A percentile compares a stretch with the other conserved stretches of the same genome.
Conservation (phyloP, 2,329 filamentous ascomycete genomes). For the Ceratocystis variospora region DNA sequence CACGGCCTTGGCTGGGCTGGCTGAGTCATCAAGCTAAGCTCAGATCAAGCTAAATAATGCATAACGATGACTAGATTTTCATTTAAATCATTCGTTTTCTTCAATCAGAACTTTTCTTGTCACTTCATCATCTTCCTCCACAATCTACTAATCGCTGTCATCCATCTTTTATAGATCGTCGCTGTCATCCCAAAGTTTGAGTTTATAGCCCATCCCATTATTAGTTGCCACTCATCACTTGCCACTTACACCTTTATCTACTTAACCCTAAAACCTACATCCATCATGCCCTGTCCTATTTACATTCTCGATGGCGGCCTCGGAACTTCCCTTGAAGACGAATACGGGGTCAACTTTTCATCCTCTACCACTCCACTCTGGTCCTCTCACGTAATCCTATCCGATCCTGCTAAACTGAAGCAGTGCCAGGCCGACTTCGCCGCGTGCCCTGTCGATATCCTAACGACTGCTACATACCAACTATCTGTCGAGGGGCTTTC, state of each 20-base stretch:
- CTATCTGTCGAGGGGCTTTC: conserved; percentile 43
- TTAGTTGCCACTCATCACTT: too few species aligned
- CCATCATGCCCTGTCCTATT: conserved; percentile 22
- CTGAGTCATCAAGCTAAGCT: not conserved
- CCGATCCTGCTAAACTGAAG: conserved; percentile 36
- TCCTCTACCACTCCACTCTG: conserved; percentile 42
- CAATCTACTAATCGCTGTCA: too few species aligned
- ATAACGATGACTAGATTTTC: not conserved
- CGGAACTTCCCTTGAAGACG: conserved; percentile 50
- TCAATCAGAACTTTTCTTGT: not conserved
- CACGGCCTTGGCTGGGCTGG: not conserved
- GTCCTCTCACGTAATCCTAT: conserved; percentile 53
- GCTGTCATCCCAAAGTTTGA: too few species aligned
- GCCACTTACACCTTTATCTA: too few species aligned
- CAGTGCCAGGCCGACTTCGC: conserved; percentile 44
- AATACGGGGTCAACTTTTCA: conserved; percentile 40
- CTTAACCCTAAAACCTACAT: not conserved
- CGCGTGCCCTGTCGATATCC: conserved; percentile 43
- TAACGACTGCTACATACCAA: conserved; percentile 57
- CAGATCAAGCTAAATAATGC: not conserved
- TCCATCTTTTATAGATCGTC: too few species aligned
- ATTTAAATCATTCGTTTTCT: not conserved
- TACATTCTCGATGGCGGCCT: conserved; percentile 52
- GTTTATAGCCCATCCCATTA: too few species aligned
- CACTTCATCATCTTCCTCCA: too few species aligned